These are phyloP conservation scores for Cryptomeria japonica DNA, from an alignment of 75 land plant genomes.

Conservation along the genomic window DNA sequence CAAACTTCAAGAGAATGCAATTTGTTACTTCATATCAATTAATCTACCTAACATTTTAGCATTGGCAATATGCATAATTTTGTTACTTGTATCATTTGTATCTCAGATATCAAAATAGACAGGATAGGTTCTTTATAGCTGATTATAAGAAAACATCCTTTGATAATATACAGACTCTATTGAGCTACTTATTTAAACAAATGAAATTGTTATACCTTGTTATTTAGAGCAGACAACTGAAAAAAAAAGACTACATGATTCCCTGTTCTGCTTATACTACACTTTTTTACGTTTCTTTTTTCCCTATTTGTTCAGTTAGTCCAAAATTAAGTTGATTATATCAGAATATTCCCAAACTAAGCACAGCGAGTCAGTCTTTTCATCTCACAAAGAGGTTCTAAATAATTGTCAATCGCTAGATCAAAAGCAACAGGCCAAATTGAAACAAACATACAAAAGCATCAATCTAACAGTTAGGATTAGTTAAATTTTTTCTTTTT, in stretches of 20 bases:
- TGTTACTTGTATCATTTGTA: background rate
- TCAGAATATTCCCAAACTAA: background rate
- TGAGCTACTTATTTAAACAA: background rate
- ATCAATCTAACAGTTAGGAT: background rate
- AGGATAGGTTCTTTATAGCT: background rate
- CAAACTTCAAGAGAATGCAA: background rate
- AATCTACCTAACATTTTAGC: background rate
- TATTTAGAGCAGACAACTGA: background rate
- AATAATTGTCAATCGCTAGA: background rate
- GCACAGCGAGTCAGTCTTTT: background rate
- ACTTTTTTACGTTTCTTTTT: background rate
- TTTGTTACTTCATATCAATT: background rate
- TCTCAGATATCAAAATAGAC: background rate
- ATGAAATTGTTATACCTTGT: background rate
- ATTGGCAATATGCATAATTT: background rate
- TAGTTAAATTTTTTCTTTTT: too few relatives aligned
- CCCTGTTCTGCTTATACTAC: background rate
- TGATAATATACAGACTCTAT: background rate
- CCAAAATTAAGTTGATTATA: background rate
- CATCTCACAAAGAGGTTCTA: background rate
- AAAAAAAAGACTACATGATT: background rate
- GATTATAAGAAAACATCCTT: background rate
- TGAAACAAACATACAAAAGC: background rate
- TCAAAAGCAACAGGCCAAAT: background rate
- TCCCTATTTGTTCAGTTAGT: background rate